Percentiles rank a stretch among this genome's conserved stretches.
phyloP scores from a whole-genome alignment of 1,284 basidiomycete species.

The Schizophyllum amplum region DNA sequence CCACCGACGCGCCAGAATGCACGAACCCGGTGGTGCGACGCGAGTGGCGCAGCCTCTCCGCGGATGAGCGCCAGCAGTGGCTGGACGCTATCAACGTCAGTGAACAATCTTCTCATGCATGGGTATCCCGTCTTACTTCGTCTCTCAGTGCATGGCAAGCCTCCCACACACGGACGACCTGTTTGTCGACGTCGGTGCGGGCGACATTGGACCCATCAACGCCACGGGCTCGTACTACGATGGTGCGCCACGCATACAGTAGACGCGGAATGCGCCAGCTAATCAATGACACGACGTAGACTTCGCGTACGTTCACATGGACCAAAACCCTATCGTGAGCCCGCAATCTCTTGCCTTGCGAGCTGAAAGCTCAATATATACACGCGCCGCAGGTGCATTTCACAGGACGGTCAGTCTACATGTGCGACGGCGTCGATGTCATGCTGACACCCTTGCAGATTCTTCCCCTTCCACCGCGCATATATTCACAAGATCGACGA shows the following conservation, averaged over 20 bases:
- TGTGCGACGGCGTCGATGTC: not conserved
- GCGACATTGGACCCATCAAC: conserved; percentile 22
- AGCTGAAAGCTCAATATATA: not conserved
- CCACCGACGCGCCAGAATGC: conserved; percentile 6
- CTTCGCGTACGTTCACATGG: conserved; percentile 30
- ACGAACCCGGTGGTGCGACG: conserved; percentile 15
- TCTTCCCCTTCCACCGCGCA: conserved; percentile 32
- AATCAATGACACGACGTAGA: conserved; percentile 15
- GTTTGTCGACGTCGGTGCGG: conserved; percentile 18
- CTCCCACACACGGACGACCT: conserved; percentile 22
- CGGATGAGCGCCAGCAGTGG: conserved; percentile 15
- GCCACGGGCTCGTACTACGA: conserved; percentile 27
- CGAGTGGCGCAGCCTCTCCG: conserved; percentile 19
- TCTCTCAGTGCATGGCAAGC: conserved; percentile 21
- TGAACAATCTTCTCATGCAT: not conserved
- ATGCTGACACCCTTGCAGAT: conserved; percentile 29
- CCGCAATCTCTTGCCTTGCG: not conserved
- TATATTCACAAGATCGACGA: conserved; percentile 24
- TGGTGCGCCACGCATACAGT: conserved; percentile 3
- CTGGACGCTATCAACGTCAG: conserved; percentile 17
- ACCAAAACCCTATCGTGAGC: conserved; percentile 21
- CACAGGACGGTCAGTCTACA: not conserved
- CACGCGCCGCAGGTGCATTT: conserved; percentile 2
- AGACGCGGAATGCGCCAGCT: not conserved
- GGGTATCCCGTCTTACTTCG: not conserved